Conservation (phyloP, 2,329 filamentous ascomycete genomes). For the Bipolaris cookei region DNA sequence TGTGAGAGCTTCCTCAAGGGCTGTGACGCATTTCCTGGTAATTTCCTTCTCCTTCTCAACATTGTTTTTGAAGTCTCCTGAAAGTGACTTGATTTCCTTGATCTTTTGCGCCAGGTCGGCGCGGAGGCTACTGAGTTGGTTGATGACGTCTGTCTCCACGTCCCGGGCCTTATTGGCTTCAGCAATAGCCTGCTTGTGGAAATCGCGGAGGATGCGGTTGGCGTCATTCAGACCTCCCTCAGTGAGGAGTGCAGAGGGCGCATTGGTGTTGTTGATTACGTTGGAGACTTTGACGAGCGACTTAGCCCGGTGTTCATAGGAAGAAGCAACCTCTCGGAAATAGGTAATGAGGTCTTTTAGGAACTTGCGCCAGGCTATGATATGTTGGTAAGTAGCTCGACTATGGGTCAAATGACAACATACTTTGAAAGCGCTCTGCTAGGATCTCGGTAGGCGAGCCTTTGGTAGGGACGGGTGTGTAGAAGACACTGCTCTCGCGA, state of each 20-base stretch:
- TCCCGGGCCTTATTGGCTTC: slow-evolving; percentile 90
- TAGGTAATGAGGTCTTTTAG: slow-evolving; percentile 94
- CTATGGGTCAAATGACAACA: slow-evolving; percentile 32
- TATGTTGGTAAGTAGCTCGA: slow-evolving; percentile 21
- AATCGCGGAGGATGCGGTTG: slow-evolving; percentile 76
- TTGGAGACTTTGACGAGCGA: slow-evolving; percentile 82
- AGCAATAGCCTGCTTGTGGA: slow-evolving; percentile 78
- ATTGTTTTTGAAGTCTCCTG: slow-evolving; percentile 94
- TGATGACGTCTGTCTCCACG: slow-evolving; percentile 89
- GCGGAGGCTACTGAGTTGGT: slow-evolving; percentile 81
- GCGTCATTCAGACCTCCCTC: slow-evolving; percentile 89
- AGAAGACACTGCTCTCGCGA: slow-evolving; percentile 83
- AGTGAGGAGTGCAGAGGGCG: slow-evolving; percentile 76
- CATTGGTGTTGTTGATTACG: slow-evolving; percentile 78
- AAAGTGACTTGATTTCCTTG: slow-evolving; percentile 94
- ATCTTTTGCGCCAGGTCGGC: slow-evolving; percentile 94
- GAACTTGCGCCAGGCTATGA: slow-evolving; percentile 88
- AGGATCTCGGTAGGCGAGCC: slow-evolving; percentile 88
- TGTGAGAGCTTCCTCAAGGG: slow-evolving; percentile 81
- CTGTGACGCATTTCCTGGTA: slow-evolving; percentile 78
- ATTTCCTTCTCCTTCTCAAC: slow-evolving; percentile 93
- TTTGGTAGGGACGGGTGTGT: slow-evolving; percentile 84
- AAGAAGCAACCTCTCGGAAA: slow-evolving; percentile 87
- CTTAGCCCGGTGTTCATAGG: slow-evolving; percentile 87
- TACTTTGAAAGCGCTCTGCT: slow-evolving; percentile 87